Evolutionary conservation across 176 grass and related monocot species (phyloP).

Genomic region (Tillandsia fasciculata): DNA sequence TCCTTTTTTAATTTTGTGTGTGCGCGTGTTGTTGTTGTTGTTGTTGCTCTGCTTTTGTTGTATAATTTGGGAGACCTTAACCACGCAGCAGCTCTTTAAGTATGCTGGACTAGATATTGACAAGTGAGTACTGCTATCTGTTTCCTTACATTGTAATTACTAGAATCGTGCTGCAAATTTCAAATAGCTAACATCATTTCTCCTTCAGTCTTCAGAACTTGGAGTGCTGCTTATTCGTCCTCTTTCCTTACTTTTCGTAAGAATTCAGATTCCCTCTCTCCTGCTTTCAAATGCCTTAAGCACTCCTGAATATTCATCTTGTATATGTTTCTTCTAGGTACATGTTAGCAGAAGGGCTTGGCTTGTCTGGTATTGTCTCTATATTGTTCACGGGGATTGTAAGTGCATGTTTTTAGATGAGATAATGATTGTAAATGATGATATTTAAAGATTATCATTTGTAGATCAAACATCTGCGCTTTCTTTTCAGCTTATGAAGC

Average conservation of each 20-base stretch:
- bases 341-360: conserved; percentile 99
- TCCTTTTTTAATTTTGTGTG: too few species aligned
- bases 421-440: conserved; percentile 14
- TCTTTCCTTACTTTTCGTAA: conserved; percentile 99
- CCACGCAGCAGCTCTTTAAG: conserved; percentile 77
- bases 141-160: conserved; percentile 6
- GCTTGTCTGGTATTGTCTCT: conserved; percentile 95
- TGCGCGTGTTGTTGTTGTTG: too few species aligned
- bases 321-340: conserved; percentile 52
- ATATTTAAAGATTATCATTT: conserved; percentile 14
- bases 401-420: conserved; percentile 23
- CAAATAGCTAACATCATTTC: conserved; percentile 20
- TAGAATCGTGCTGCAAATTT: conserved; percentile 18
- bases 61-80: conserved; percentile 41
- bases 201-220: conserved; percentile 85
- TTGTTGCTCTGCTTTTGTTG: background rate
- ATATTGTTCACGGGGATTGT: conserved; percentile 99
- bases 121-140: conserved; percentile 55
- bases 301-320: conserved; percentile 17
- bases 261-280: conserved; percentile 19
- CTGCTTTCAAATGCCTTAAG: conserved; percentile 1
- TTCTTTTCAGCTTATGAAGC: conserved; percentile 90
- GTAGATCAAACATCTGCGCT: conserved; percentile 17
- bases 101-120: conserved; percentile 96
- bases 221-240: conserved; percentile 98